A percentile compares a stretch with the other conserved stretches of the same genome.
Evolutionary conservation across 768 basidiomycete genomes (phyloP).

Genomic region (Russula lepida): DNA sequence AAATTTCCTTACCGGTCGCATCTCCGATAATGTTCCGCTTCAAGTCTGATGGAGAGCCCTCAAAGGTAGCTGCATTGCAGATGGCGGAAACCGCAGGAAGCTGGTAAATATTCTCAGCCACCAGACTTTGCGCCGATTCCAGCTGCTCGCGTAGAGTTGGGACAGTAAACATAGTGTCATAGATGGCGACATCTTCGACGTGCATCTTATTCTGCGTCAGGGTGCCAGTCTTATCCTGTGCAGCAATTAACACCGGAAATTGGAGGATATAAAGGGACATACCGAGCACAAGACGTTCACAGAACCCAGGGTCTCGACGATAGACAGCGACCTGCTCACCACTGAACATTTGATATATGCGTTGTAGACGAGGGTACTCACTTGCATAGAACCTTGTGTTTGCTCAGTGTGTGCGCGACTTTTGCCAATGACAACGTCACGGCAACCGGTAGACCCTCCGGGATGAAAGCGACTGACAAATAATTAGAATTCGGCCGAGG

Average conservation of each 20-base stretch:
- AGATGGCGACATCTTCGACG: constrained; percentile 39
- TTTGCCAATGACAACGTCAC: constrained; percentile 47
- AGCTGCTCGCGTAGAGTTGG: constrained; percentile 2
- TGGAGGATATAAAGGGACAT: not conserved
- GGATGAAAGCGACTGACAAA: constrained; percentile 37
- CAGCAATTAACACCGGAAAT: too few species aligned
- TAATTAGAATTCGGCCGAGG: not conserved
- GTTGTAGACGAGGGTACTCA: not conserved
- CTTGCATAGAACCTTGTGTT: constrained; percentile 45
- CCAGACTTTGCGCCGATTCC: not conserved
- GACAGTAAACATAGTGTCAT: constrained; percentile 26
- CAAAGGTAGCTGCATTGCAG: constrained; percentile 45
- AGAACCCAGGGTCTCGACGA: constrained; percentile 58
- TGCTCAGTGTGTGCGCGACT: constrained; percentile 39
- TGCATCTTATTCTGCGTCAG: constrained; percentile 55
- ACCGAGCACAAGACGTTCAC: constrained; percentile 43
- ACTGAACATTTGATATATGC: not conserved
- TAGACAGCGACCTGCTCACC: constrained; percentile 37
- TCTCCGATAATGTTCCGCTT: constrained; percentile 39
- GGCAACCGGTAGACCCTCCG: constrained; percentile 46
- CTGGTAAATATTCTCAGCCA: constrained; percentile 20
- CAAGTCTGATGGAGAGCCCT: constrained; percentile 26
- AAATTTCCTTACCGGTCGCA: constrained; percentile 37
- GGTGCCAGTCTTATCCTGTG: constrained; percentile 50
- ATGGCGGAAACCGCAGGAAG: constrained; percentile 37